Evolutionary conservation across 441 rosid genomes (phyloP).

Genomic region (Theobroma grandiflorum): DNA sequence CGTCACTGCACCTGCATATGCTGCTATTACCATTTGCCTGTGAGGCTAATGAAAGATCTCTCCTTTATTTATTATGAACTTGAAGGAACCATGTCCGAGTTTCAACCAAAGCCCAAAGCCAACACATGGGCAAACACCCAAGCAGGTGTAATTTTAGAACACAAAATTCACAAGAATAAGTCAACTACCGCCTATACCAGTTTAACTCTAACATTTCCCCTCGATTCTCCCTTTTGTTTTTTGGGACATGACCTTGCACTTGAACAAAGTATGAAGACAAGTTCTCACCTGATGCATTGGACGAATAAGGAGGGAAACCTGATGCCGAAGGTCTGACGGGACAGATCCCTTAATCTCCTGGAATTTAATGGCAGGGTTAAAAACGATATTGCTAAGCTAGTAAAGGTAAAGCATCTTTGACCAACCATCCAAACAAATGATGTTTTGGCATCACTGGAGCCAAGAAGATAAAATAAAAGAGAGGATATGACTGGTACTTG

Average conservation of each 20-base stretch:
- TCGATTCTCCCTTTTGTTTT: neutral
- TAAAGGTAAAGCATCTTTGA: neutral
- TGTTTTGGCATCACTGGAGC: constrained; percentile 3
- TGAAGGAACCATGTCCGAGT: neutral
- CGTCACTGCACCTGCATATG: neutral
- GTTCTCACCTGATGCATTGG: constrained; percentile 89
- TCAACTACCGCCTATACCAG: neutral
- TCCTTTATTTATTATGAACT: neutral
- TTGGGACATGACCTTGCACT: neutral
- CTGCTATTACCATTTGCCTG: neutral
- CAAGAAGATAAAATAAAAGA: constrained; percentile 1
- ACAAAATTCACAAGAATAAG: neutral
- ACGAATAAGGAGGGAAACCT: constrained; percentile 85
- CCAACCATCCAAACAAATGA: constrained; percentile 1
- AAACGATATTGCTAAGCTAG: neutral
- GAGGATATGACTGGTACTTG: neutral
- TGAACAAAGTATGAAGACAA: neutral
- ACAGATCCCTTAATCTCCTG: constrained; percentile 87
- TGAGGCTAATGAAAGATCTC: neutral
- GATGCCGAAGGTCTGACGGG: constrained; percentile 78
- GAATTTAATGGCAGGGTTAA: constrained; percentile 17
- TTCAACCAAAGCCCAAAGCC: neutral
- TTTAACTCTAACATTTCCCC: neutral
- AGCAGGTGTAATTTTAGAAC: neutral
- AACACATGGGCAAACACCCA: neutral